Conservation (phyloP, 805 yeast species). For the Danielia oregonensis region DNA sequence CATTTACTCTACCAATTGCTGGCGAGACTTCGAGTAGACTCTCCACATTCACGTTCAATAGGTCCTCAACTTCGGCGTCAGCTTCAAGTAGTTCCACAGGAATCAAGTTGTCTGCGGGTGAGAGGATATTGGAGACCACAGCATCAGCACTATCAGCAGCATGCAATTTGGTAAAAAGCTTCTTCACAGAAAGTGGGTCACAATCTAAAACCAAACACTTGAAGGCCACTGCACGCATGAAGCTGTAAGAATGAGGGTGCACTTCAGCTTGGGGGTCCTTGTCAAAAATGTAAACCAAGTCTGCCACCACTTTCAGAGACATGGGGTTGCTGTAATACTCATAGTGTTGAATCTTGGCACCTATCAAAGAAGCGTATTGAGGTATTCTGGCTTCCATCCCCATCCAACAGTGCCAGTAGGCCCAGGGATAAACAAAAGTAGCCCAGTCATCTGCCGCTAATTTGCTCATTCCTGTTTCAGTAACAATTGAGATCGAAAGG, state of each 20-base stretch:
- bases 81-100: conserved; percentile 18
- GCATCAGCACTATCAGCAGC: conserved; percentile 21
- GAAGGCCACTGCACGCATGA: conserved; percentile 29
- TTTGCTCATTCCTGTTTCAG: conserved; percentile 13
- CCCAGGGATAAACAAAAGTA: too few relatives aligned
- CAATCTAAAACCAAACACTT: conserved; percentile 20
- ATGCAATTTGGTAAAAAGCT: conserved; percentile 21
- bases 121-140: conserved; percentile 21
- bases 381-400: conserved; percentile 1
- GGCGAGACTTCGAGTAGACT: conserved; percentile 17
- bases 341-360: conserved; percentile 9
- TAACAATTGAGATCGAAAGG: conserved; percentile 25
- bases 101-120: conserved; percentile 17
- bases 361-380: conserved; percentile 9
- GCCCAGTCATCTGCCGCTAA: conserved; percentile 8
- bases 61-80: conserved; percentile 23
- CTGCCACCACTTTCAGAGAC: conserved; percentile 3
- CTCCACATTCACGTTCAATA: conserved; percentile 28
- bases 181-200: conserved; percentile 8
- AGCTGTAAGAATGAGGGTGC: too few relatives aligned
- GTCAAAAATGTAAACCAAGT: conserved; percentile 4
- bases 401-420: too few relatives aligned
- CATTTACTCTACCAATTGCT: conserved; percentile 4
- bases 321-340: conserved; percentile 6
- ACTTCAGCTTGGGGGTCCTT: conserved; percentile 13